phyloP scores from a whole-genome alignment of 208 protist genomes.

The Strigomonas culicis region DNA sequence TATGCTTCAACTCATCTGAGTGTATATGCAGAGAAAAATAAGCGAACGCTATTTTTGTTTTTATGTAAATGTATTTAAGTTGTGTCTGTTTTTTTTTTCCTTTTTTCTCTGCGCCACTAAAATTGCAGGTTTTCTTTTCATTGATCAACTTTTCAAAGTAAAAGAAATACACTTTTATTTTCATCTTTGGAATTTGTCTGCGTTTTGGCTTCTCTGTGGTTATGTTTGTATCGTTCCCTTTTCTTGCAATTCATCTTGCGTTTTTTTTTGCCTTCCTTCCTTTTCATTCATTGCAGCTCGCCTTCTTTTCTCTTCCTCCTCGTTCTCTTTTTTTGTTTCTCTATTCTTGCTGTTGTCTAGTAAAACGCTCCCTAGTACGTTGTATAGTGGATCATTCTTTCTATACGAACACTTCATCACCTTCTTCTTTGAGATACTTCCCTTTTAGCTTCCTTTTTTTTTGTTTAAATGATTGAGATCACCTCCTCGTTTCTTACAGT shows the following conservation, averaged over 20 bases:
- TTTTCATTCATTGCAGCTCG: neutral
- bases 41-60: neutral
- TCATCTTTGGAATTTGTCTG: neutral
- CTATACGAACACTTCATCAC: no score
- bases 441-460: conserved; percentile 7
- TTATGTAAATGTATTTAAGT: neutral
- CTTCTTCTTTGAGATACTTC: neutral
- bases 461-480: neutral
- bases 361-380: neutral
- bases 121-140: conserved; percentile 3
- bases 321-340: neutral
- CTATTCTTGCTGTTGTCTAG: conserved; percentile 6
- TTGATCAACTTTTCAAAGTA: neutral
- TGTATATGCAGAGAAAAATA: neutral
- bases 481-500: neutral
- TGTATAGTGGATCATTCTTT: neutral
- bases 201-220: conserved; percentile 3
- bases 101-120: conserved; percentile 1
- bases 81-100: conserved; percentile 16
- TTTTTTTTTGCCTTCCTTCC: conserved; percentile 10
- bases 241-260: conserved; percentile 13
- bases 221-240: neutral
- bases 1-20: neutral
- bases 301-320: neutral
- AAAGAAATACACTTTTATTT: neutral